phyloP scores from a whole-genome alignment of 2,329 filamentous ascomycete genomes.

The Fusarium globosum region DNA sequence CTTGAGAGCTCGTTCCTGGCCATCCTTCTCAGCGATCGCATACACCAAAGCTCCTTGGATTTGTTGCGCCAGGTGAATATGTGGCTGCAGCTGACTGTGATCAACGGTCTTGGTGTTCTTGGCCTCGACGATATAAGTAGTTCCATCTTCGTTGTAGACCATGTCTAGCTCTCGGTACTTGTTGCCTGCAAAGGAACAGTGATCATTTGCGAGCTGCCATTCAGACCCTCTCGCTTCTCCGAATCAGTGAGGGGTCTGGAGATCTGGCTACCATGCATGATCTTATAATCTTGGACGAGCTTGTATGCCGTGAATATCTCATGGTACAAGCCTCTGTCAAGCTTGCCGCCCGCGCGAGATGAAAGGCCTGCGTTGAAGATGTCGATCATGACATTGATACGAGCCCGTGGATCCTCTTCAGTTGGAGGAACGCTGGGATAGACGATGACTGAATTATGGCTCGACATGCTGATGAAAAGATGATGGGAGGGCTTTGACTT shows the following conservation, averaged over 20 bases:
- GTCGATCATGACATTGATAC: neutral
- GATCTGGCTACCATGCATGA: neutral
- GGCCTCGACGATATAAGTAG: neutral
- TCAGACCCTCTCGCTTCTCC: rapidly evolving
- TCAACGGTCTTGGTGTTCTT: neutral
- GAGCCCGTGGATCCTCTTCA: neutral
- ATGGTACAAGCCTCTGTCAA: neutral
- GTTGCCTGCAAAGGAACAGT: neutral
- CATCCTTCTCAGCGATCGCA: neutral
- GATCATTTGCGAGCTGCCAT: neutral
- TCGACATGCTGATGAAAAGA: neutral
- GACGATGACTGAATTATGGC: neutral
- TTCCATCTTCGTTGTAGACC: neutral
- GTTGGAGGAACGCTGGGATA: neutral
- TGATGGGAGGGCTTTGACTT: neutral
- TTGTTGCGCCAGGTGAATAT: rapidly evolving
- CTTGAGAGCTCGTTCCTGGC: neutral
- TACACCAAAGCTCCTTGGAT: neutral
- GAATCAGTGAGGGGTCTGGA: rapidly evolving
- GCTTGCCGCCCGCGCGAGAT: neutral
- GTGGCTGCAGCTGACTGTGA: neutral
- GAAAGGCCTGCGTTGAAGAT: neutral
- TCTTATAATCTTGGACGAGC: neutral
- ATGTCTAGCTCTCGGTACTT: neutral
- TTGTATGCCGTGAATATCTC: neutral